A percentile compares a stretch with the other conserved stretches of the same genome.
Evolutionary conservation across 2,329 filamentous ascomycete genomes (phyloP).

Genomic region (Fusarium mexicanum): DNA sequence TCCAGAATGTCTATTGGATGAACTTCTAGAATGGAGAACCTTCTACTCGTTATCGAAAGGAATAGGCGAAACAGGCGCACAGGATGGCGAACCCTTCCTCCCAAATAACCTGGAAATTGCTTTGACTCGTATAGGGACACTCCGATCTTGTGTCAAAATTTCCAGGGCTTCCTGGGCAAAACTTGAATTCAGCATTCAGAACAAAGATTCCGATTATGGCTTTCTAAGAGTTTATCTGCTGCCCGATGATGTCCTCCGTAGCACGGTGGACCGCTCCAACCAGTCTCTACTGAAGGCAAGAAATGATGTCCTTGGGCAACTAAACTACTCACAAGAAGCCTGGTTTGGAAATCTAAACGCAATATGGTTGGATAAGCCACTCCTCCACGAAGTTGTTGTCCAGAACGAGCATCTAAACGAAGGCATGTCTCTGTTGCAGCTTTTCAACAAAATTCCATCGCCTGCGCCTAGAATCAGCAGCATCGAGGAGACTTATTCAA

Average conservation of each 20-base stretch:
- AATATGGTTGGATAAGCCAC: slow-evolving; percentile 10
- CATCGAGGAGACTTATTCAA: slow-evolving; percentile 61
- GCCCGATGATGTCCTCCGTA: slow-evolving; percentile 70
- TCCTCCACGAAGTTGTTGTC: neutral
- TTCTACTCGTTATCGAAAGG: slow-evolving; percentile 38
- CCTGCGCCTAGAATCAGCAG: slow-evolving; percentile 65
- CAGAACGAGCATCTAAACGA: slow-evolving; percentile 48
- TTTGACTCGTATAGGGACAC: slow-evolving; percentile 41
- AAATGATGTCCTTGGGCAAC: slow-evolving; percentile 56
- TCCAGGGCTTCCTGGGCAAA: slow-evolving; percentile 55
- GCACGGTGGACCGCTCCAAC: slow-evolving; percentile 60
- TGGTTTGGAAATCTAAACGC: slow-evolving; percentile 61
- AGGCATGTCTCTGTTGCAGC: slow-evolving; percentile 67
- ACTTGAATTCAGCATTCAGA: slow-evolving; percentile 50
- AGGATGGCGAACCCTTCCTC: slow-evolving; percentile 9
- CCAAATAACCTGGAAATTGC: slow-evolving; percentile 38
- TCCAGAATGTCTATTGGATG: slow-evolving; percentile 23
- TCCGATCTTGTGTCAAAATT: slow-evolving; percentile 45
- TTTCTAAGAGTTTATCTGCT: slow-evolving; percentile 68
- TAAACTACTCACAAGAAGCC: slow-evolving; percentile 65
- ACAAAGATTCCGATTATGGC: slow-evolving; percentile 31
- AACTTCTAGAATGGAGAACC: slow-evolving; percentile 42
- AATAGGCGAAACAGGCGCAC: neutral
- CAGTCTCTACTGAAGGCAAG: slow-evolving; percentile 57
- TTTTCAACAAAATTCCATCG: slow-evolving; percentile 79